phyloP scores from a whole-genome alignment of 2,329 filamentous ascomycete species.

The Cladosporium sp. region DNA sequence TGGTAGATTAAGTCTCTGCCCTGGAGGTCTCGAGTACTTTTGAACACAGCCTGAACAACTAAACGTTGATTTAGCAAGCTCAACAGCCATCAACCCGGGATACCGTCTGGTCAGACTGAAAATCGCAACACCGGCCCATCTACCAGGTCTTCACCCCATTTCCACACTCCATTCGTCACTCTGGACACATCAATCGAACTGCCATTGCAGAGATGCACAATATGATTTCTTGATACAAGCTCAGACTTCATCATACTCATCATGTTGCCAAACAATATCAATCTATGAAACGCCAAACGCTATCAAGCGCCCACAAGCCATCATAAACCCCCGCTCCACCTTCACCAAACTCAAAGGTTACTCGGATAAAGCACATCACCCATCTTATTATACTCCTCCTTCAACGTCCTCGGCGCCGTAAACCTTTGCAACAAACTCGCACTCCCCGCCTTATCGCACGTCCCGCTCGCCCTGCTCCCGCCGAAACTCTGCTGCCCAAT shows the following conservation, averaged over 20 bases:
- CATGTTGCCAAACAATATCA: not conserved
- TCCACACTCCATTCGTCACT: no score
- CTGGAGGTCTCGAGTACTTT: not conserved
- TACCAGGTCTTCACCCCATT: not conserved
- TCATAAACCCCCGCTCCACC: not conserved
- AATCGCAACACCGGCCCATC: not conserved
- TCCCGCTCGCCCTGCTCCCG: constrained; percentile 57
- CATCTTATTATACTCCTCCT: constrained; percentile 56
- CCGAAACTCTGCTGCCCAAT: constrained; percentile 46
- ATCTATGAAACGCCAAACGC: not conserved
- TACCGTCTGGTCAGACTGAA: not conserved
- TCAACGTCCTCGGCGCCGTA: constrained; percentile 57
- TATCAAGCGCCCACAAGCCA: not conserved
- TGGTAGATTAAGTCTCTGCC: not conserved
- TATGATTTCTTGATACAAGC: not conserved
- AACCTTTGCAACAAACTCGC: constrained; percentile 54
- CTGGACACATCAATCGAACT: not conserved
- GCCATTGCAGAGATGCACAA: not conserved
- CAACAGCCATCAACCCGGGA: not conserved
- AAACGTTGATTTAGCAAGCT: not conserved
- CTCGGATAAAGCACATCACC: constrained; percentile 54
- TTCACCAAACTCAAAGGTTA: constrained; percentile 36
- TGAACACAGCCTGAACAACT: not conserved
- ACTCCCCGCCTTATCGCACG: constrained; percentile 60
- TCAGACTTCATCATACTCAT: not conserved